These are phyloP conservation scores for Penicillium glabrum DNA, from an alignment of 2,329 filamentous ascomycete genomes.

Conservation along the genomic window DNA sequence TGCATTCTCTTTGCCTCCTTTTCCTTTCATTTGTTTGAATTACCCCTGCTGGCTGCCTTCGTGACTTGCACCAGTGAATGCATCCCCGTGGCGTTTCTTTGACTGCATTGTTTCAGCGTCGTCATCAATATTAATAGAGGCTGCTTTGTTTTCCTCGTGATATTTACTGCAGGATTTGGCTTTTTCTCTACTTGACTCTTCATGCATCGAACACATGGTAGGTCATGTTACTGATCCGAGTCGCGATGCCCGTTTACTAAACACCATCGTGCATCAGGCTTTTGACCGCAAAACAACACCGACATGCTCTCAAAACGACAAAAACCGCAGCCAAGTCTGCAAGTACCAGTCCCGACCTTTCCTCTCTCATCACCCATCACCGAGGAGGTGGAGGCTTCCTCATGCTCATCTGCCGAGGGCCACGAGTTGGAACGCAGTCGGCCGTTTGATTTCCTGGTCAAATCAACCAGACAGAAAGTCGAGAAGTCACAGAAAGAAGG, in stretches of 20 bases:
- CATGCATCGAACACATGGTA: conserved; percentile 4
- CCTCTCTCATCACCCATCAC: conserved; percentile 46
- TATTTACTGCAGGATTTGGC: background rate
- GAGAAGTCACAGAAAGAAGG: conserved; percentile 9
- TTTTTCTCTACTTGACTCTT: background rate
- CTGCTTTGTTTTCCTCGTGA: conserved; percentile 1
- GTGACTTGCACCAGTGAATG: conserved; percentile 4
- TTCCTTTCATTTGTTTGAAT: background rate
- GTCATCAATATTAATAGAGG: conserved; percentile 17
- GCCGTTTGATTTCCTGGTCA: conserved; percentile 33
- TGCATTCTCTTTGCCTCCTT: background rate
- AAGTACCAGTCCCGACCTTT: conserved; percentile 37
- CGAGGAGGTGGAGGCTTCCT: conserved; percentile 42
- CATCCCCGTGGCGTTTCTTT: conserved; percentile 14
- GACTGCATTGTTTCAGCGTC: conserved; percentile 20
- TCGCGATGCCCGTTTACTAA: background rate
- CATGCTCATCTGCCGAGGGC: conserved; percentile 33
- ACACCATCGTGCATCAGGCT: background rate
- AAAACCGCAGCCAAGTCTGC: conserved; percentile 28
- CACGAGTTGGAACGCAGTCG: conserved; percentile 26
- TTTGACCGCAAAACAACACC: background rate
- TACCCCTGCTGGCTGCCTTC: background rate
- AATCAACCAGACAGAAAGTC: conserved; percentile 22
- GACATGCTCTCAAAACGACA: conserved; percentile 23
- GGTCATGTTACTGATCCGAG: background rate